Percentiles rank a stretch among this genome's conserved stretches.
These are phyloP conservation scores for Russula abietina DNA, from an alignment of 768 basidiomycete genomes.

Conservation along the genomic window DNA sequence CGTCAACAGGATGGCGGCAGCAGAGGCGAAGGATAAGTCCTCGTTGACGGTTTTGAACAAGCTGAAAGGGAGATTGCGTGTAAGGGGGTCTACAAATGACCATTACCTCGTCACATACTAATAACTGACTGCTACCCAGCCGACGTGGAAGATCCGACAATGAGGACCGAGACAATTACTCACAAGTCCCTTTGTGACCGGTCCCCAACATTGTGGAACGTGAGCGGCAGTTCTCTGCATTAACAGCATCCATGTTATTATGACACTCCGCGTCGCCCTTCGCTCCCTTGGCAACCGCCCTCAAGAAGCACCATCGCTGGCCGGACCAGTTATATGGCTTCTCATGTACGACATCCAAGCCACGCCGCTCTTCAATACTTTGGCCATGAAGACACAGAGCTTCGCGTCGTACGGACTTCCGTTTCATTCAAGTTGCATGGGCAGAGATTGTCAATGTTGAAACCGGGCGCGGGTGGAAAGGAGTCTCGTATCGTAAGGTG, in stretches of 20 bases:
- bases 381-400: slow-evolving; percentile 18
- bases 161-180: not conserved
- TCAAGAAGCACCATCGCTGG: not conserved
- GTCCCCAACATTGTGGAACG: not conserved
- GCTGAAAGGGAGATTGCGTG: not conserved
- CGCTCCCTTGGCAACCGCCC: not conserved
- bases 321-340: no score
- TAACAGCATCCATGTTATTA: no score
- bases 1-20: not conserved
- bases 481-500: not conserved
- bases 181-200: not conserved
- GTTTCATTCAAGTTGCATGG: not conserved
- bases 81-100: not conserved
- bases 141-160: not conserved
- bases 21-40: not conserved
- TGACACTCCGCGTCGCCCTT: no score
- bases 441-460: not conserved
- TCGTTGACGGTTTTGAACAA: not conserved
- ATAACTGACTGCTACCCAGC: not conserved
- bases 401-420: slow-evolving; percentile 3
- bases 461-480: not conserved
- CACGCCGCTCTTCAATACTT: slow-evolving; percentile 8
- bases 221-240: not conserved
- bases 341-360: not conserved
- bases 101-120: not conserved